A percentile compares a stretch with the other conserved stretches of the same genome.
phyloP scores from a whole-genome alignment of 768 basidiomycete genomes.

The Chiua virens region DNA sequence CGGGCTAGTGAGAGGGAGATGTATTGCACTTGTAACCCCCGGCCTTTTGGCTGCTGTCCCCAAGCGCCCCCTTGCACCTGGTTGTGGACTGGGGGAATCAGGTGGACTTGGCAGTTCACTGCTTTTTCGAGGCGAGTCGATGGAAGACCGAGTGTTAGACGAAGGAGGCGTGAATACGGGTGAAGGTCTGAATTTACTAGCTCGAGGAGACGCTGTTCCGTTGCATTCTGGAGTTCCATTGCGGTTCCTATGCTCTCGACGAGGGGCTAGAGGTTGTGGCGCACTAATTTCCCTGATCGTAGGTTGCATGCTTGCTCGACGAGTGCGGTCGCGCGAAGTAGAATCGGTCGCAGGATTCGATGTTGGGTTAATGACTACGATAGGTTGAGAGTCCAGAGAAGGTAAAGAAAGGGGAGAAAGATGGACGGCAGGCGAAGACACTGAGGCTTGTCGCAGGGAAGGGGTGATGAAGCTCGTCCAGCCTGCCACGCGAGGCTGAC shows the following conservation, averaged over 20 bases:
- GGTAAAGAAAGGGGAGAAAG: conserved; percentile 57
- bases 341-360: conserved; percentile 47
- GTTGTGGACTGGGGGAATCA: conserved; percentile 47
- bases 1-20: conserved; percentile 40
- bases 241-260: conserved; percentile 30
- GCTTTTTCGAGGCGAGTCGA: conserved; percentile 36
- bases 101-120: conserved; percentile 46
- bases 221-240: conserved; percentile 23
- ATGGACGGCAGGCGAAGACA: conserved; percentile 74
- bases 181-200: conserved; percentile 34
- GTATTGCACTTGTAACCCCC: conserved; percentile 39
- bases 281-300: conserved; percentile 41
- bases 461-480: conserved; percentile 62
- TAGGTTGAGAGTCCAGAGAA: conserved; percentile 51
- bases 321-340: conserved; percentile 44
- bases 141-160: conserved; percentile 29
- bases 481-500: conserved; percentile 49
- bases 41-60: conserved; percentile 35
- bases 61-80: conserved; percentile 37
- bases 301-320: conserved; percentile 39
- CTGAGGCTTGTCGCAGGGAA: conserved; percentile 65
- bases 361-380: conserved; percentile 47
- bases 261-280: conserved; percentile 36
- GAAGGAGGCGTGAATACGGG: conserved; percentile 31
- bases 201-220: conserved; percentile 32